phyloP scores from a whole-genome alignment of 352 stramenopile genomes.

The Phytophthora pseudosyringae region DNA sequence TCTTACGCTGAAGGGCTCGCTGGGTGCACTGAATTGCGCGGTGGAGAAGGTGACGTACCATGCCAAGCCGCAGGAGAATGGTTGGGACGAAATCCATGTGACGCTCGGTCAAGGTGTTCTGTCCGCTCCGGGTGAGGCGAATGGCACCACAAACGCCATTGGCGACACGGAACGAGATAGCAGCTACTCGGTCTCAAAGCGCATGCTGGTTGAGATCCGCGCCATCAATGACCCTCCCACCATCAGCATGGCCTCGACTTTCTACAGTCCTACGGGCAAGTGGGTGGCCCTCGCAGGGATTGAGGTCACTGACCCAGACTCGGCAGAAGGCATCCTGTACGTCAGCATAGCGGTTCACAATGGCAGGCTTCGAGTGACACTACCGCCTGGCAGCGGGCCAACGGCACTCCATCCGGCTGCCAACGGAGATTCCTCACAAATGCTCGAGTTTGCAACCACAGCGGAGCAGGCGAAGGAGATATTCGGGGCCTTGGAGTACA shows the following conservation, averaged over 20 bases:
- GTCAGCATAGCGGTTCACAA: conserved; percentile 44
- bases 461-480: conserved; percentile 25
- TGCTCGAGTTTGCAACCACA: conserved; percentile 50
- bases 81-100: conserved; percentile 49
- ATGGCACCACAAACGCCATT: not conserved
- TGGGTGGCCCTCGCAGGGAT: conserved; percentile 41
- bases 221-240: conserved; percentile 54
- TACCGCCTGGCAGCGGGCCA: conserved; percentile 8
- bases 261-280: conserved; percentile 35
- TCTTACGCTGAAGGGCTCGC: conserved; percentile 36
- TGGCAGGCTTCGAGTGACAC: conserved; percentile 40
- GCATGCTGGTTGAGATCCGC: conserved; percentile 48
- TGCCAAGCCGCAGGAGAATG: conserved; percentile 31
- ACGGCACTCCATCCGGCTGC: conserved; percentile 12
- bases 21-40: conserved; percentile 55
- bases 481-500: conserved; percentile 50
- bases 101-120: conserved; percentile 39
- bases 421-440: conserved; percentile 4
- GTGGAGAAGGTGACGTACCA: conserved; percentile 60
- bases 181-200: conserved; percentile 41
- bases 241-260: conserved; percentile 34
- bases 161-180: conserved; percentile 16
- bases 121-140: not conserved
- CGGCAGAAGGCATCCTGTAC: conserved; percentile 47
- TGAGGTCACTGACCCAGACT: conserved; percentile 50